Percentiles rank a stretch among this genome's conserved stretches.
phyloP scores from a whole-genome alignment of 768 basidiomycete species.

The Phlebiopsis flavidoalba region DNA sequence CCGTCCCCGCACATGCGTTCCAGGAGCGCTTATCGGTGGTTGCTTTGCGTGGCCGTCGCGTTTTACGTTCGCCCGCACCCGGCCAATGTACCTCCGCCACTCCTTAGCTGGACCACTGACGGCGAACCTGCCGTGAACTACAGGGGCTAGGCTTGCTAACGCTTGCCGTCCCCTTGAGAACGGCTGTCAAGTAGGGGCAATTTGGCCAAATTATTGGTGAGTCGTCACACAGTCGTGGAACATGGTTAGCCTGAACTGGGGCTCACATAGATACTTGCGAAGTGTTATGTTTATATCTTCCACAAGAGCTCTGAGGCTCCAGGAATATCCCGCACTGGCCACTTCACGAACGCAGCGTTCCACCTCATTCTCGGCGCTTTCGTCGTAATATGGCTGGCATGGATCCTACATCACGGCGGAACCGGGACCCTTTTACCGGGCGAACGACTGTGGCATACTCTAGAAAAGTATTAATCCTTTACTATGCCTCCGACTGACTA shows the following conservation, averaged over 20 bases:
- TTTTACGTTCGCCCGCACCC: slow-evolving; percentile 30
- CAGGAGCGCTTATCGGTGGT: slow-evolving; percentile 28
- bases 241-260: too few relatives aligned
- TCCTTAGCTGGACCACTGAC: slow-evolving; percentile 33
- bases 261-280: too few relatives aligned
- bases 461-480: neutral
- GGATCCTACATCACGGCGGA: slow-evolving; percentile 15
- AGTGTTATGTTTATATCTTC: slow-evolving; percentile 26
- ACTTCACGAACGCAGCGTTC: slow-evolving; percentile 30
- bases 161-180: slow-evolving; percentile 28
- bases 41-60: slow-evolving; percentile 26
- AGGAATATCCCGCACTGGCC: slow-evolving; percentile 31
- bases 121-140: slow-evolving; percentile 27
- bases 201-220: slow-evolving; percentile 31
- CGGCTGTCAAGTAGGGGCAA: slow-evolving; percentile 30
- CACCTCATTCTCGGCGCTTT: slow-evolving; percentile 21
- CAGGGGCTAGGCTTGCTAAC: slow-evolving; percentile 26
- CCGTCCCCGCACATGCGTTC: slow-evolving; percentile 19
- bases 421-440: slow-evolving; percentile 10
- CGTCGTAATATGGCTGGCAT: slow-evolving; percentile 10
- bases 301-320: slow-evolving; percentile 25
- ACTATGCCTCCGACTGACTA: too few relatives aligned
- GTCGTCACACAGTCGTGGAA: too few relatives aligned
- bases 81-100: too few relatives aligned
- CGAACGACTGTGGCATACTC: slow-evolving; percentile 14